Evolutionary conservation across 2,329 filamentous ascomycete genomes (phyloP).

Genomic region (Neoascochyta sp.): DNA sequence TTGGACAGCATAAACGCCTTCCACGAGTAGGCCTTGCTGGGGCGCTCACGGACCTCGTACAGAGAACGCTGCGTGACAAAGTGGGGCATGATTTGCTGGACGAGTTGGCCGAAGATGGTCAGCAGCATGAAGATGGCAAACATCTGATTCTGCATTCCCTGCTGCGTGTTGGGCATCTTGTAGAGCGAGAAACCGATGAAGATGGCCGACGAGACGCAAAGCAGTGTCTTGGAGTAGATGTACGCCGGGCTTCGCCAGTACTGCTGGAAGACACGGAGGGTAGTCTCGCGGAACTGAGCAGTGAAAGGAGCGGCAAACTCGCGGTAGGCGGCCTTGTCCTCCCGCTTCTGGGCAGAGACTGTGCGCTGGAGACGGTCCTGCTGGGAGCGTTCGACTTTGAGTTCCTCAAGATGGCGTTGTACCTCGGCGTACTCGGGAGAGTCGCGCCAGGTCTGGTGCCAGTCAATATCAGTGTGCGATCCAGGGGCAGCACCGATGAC

Average conservation of each 20-base stretch:
- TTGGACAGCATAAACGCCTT: constrained; percentile 79
- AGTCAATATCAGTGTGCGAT: constrained; percentile 49
- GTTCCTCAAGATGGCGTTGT: constrained; percentile 45
- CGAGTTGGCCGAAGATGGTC: constrained; percentile 75
- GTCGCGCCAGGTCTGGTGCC: constrained; percentile 49
- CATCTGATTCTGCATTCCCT: constrained; percentile 81
- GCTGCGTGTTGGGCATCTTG: constrained; percentile 65
- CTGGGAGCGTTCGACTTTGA: constrained; percentile 42
- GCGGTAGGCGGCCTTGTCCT: constrained; percentile 57
- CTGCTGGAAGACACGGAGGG: constrained; percentile 76
- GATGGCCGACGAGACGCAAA: constrained; percentile 63
- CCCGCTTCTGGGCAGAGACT: constrained; percentile 39
- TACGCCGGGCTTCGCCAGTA: constrained; percentile 89
- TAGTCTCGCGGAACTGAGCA: constrained; percentile 64
- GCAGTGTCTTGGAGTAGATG: constrained; percentile 75
- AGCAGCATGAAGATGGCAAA: constrained; percentile 80
- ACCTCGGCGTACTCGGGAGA: constrained; percentile 46
- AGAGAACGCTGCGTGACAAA: constrained; percentile 78
- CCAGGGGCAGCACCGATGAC: constrained; percentile 53
- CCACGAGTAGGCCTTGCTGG: constrained; percentile 82
- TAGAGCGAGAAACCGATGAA: constrained; percentile 84
- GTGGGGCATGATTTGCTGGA: constrained; percentile 79
- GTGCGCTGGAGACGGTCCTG: constrained; percentile 33
- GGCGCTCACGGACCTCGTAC: constrained; percentile 81
- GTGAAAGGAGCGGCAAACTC: constrained; percentile 78